These are phyloP conservation scores for Populus hybrid DNA, from an alignment of 441 rosid species.

Conservation along the genomic window DNA sequence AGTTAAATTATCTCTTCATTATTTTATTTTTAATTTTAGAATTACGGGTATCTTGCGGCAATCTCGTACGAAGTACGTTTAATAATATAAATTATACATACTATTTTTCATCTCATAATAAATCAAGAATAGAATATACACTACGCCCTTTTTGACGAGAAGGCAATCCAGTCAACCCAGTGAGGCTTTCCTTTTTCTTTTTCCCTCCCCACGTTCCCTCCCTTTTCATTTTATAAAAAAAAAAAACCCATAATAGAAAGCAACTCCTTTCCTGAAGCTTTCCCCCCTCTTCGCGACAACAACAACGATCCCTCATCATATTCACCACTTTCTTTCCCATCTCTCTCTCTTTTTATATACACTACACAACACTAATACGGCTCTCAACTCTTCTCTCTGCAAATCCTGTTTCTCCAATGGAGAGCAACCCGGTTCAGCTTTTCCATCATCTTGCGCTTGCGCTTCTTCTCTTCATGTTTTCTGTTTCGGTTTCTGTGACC, in stretches of 20 bases:
- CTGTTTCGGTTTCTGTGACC: constrained; percentile 32
- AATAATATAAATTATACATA: too few species aligned
- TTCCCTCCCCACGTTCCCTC: constrained; percentile 35
- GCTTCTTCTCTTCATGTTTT: constrained; percentile 27
- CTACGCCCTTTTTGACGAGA: not conserved
- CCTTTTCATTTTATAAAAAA: constrained; percentile 18
- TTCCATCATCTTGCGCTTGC: constrained; percentile 30
- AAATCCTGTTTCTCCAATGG: constrained; percentile 51
- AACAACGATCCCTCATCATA: constrained; percentile 43
- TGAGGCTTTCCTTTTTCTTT: constrained; percentile 11
- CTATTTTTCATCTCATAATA: too few species aligned
- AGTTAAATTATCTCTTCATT: too few species aligned
- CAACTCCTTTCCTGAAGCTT: constrained; percentile 49
- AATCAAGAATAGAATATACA: too few species aligned
- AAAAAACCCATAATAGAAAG: constrained; percentile 19
- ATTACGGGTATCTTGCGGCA: too few species aligned
- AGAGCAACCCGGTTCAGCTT: constrained; percentile 36
- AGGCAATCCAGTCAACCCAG: not conserved
- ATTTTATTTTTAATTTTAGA: too few species aligned
- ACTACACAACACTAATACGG: not conserved
- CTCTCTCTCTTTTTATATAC: constrained; percentile 24
- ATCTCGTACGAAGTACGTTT: too few species aligned
- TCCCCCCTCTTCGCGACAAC: constrained; percentile 31
- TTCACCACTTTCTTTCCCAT: constrained; percentile 31
- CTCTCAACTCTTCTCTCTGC: constrained; percentile 19